These are phyloP conservation scores for Saturnispora serradocipensis DNA, from an alignment of 805 yeast genomes.

Conservation along the genomic window DNA sequence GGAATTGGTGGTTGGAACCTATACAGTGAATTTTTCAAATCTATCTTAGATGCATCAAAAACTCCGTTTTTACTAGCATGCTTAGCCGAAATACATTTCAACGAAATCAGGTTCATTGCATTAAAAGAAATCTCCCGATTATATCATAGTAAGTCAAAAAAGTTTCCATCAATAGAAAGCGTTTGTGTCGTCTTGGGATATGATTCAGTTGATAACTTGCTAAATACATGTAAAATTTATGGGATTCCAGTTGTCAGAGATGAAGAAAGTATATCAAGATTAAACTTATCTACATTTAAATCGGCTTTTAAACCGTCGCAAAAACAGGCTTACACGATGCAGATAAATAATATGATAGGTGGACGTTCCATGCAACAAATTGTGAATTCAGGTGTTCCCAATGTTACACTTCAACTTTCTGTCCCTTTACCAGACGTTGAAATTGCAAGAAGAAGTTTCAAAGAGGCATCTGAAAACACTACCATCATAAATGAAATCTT, in stretches of 20 bases:
- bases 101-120: conserved; percentile 69
- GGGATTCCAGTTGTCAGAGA: conserved; percentile 37
- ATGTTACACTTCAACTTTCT: conserved; percentile 13
- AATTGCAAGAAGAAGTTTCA: conserved; percentile 18
- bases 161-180: conserved; percentile 39
- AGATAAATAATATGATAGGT: conserved; percentile 33
- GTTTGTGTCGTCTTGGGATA: conserved; percentile 53
- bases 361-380: conserved; percentile 26
- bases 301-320: conserved; percentile 26
- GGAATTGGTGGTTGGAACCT: conserved; percentile 55
- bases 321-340: conserved; percentile 37
- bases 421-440: conserved; percentile 13
- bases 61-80: conserved; percentile 67
- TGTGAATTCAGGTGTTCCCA: conserved; percentile 31
- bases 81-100: conserved; percentile 68
- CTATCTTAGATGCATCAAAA: conserved; percentile 32
- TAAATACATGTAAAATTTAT: conserved; percentile 54
- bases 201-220: conserved; percentile 46
- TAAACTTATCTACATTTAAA: conserved; percentile 37
- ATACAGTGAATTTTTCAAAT: conserved; percentile 54
- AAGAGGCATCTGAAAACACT: conserved; percentile 13
- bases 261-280: conserved; percentile 21
- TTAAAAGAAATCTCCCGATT: conserved; percentile 56
- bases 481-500: conserved; percentile 7
- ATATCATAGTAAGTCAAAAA: conserved; percentile 62